Conservation (phyloP, 192 early-diverging fungal genomes). For the Chytriomyces sp. region DNA sequence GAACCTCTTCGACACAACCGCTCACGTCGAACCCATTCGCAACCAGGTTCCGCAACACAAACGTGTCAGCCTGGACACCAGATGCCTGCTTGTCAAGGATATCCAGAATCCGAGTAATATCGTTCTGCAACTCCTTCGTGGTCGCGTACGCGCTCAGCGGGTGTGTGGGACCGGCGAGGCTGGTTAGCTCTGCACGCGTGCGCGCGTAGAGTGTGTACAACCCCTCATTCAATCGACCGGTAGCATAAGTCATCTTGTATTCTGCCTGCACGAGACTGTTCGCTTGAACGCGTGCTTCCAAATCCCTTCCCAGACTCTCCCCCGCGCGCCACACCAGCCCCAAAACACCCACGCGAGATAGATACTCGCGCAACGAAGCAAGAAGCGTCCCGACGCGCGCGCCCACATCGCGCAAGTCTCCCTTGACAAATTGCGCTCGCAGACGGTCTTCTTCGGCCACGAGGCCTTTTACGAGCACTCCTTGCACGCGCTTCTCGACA, state of each 20-base stretch:
- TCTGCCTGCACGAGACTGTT: constrained; percentile 39
- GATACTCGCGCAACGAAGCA: constrained; percentile 28
- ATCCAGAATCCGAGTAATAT: constrained; percentile 30
- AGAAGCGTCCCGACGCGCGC: constrained; percentile 27
- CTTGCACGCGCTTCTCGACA: not conserved
- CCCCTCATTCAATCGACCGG: constrained; percentile 49
- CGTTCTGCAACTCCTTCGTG: constrained; percentile 30
- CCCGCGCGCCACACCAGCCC: constrained; percentile 31
- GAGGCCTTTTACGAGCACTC: constrained; percentile 17
- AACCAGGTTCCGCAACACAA: constrained; percentile 39
- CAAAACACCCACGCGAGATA: constrained; percentile 32
- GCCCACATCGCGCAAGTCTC: constrained; percentile 37
- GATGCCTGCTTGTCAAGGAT: constrained; percentile 33
- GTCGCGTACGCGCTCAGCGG: constrained; percentile 19
- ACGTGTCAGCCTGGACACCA: constrained; percentile 37
- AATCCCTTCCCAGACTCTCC: constrained; percentile 34
- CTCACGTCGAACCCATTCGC: constrained; percentile 39
- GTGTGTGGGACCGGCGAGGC: constrained; percentile 9
- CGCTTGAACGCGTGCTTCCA: constrained; percentile 29
- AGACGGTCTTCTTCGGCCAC: constrained; percentile 39
- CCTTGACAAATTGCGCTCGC: constrained; percentile 30
- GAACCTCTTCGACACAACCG: constrained; percentile 34
- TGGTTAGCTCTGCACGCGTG: constrained; percentile 23
- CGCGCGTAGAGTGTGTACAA: constrained; percentile 33
- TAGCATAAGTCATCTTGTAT: constrained; percentile 47